Base-by-base conservation (phyloP, 2,329 filamentous ascomycete species). In the Fusarium sp. region DNA sequence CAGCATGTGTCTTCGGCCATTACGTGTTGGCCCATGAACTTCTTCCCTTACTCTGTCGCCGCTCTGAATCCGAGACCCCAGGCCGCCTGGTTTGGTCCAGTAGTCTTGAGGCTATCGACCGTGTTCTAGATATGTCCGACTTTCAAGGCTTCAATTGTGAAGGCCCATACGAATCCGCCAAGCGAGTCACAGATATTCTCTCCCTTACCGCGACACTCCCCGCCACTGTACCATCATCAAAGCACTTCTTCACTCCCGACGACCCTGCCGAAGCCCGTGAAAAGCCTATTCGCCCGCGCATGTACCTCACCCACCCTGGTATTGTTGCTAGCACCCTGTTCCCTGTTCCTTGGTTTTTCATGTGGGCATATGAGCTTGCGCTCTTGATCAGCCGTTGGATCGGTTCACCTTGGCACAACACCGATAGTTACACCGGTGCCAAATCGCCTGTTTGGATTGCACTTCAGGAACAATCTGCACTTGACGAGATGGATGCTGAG, bases 1-100 rank as follows among this genome's bases (percentile, higher is more conserved):
- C 91, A 77, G 91, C 95, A 50, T 98, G 98, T 76, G 86, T 97
- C 31, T 98, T 99, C 76, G 96, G 96, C 0, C 96, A 99, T 81
- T 98, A 99, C 77, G 82, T 97, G 75, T 88, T 99, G 26, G 88
- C 88, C 16, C 94, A 97, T 78, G 89, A 91, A 75, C 85, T 98
- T 12, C 85, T 91, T 70, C 91, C 93, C 0, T 83, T 97, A 12
- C 85, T 99, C 72, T 81, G 83, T 73, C 82, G 88, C 51, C 76
- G 75, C 16, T 74, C 79, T 16, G 68, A 79, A 58, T 67, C 79
- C 38, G 76, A 82, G 6, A 58, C 80, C 2, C 82, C 83, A 0
- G 92, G 89, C 10, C 88, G 93, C 51, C 86, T 99, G 53, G 86
- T 98, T 67, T 98, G 95, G 94, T 89, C 94, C 11, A 92, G 91